Evolutionary conservation across 1,284 basidiomycete genomes (phyloP), one percentile per base, ranked within the genome.

Genomic region (Caloboletus firmus): DNA sequence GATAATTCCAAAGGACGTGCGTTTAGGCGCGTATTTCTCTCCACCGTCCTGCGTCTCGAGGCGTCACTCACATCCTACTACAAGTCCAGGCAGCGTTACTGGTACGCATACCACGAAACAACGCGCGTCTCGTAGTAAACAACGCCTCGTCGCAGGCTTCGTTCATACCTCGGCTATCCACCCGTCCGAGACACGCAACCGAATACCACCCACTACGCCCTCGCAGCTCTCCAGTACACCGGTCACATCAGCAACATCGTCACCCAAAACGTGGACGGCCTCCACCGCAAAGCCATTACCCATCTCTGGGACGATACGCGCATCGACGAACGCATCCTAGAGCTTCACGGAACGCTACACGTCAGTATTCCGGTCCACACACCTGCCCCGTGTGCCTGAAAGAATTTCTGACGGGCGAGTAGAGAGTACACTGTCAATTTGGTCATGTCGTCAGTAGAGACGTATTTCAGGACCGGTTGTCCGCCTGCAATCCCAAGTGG

Each of bases 211-310:
- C 94, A 98, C 68, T 91, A 84, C 63, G 87, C 90, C 17, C 74
- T 97, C 26, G 88, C 91, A 2, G 90, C 93, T 2, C 76, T 96
- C 30, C 88, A 93, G 63, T 78, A 91, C 56, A 74, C 87, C 8
- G 80, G 79, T 8, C 70, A 85, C 49, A 77, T 90, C 18, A 74
- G 79, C 8, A 75, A 76, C n/a, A 71, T 94, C 26, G 85, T 97
- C 53, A 97, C 95, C 0, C 93, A 96, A 70, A 96, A 95, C 63
- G 93, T 97, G 8, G 95, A 97, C 65, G 93, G 93, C 9, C 80
- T 96, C 13, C 93, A 95, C 65, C 84, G 85, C 47, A 93, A 93
- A 73, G 89, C 85, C 28, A 68, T 85, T 42, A 65, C 66, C 58
- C 72, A 65, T 49, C 63, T 73, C 20, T 76, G 70, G 72, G 65